phyloP scores from a whole-genome alignment of 2,329 filamentous ascomycete species.

The Cladobotryum mycophilum region DNA sequence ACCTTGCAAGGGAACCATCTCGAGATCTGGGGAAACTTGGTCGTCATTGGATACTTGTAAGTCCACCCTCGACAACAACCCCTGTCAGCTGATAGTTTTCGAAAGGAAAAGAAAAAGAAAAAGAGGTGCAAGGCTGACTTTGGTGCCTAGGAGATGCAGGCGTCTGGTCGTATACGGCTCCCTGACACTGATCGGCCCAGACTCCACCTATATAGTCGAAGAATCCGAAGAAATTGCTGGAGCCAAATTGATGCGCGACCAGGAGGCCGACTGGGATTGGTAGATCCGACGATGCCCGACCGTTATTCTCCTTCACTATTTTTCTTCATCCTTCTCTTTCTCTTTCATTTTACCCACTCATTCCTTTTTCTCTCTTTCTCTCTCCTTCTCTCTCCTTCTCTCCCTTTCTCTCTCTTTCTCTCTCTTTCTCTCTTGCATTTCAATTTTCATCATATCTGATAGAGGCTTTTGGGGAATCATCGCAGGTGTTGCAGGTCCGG shows the following conservation, averaged over 20 bases:
- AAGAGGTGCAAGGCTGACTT: conserved; percentile 3
- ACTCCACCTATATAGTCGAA: conserved; percentile 38
- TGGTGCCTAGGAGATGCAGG: conserved; percentile 31
- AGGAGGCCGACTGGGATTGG: conserved; percentile 36
- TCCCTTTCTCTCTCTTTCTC: neutral
- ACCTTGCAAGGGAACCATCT: conserved; percentile 36
- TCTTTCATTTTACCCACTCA: neutral
- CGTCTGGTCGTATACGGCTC: conserved; percentile 40
- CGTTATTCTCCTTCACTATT: neutral
- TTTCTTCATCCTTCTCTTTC: neutral
- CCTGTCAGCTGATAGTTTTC: neutral
- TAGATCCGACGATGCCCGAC: conserved; percentile 12
- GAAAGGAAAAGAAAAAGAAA: neutral
- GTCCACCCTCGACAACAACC: conserved; percentile 11
- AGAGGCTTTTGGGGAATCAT: neutral
- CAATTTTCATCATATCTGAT: neutral
- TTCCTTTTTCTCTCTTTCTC: neutral
- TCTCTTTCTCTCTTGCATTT: neutral
- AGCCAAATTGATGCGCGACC: conserved; percentile 35
- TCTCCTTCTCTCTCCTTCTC: neutral
- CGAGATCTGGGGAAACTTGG: conserved; percentile 43
- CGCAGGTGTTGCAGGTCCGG: neutral
- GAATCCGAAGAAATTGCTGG: conserved; percentile 38
- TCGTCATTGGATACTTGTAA: conserved; percentile 39
- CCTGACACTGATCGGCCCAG: conserved; percentile 39